phyloP scores from a whole-genome alignment of 331 rosid genomes.

The Pyracantha coccinea region DNA sequence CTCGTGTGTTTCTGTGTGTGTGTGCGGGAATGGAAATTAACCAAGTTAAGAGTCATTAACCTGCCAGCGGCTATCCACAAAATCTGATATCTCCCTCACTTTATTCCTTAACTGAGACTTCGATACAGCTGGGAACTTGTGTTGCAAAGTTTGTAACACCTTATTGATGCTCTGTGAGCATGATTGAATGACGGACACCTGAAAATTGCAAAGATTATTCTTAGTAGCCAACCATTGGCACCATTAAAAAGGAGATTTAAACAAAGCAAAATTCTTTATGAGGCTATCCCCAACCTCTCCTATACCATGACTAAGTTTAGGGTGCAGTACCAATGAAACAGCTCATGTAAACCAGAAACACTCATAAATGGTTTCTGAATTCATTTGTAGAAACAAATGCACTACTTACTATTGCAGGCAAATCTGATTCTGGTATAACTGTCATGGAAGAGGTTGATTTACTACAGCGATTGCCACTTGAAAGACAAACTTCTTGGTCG shows the following conservation, averaged over 20 bases:
- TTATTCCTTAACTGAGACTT: constrained; percentile 64
- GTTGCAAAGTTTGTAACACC: constrained; percentile 62
- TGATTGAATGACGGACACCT: constrained; percentile 77
- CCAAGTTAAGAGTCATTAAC: constrained; percentile 33
- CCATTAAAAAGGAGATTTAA: not conserved
- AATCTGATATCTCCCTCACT: constrained; percentile 75
- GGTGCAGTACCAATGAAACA: not conserved
- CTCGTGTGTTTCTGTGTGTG: too few species aligned
- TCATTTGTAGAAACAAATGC: not conserved
- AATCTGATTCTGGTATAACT: constrained; percentile 43
- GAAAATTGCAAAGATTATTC: constrained; percentile 9
- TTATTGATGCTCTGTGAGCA: constrained; percentile 72
- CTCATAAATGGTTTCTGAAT: not conserved
- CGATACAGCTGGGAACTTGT: constrained; percentile 57
- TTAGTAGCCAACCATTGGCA: constrained; percentile 4
- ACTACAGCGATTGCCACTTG: constrained; percentile 32
- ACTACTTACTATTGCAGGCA: constrained; percentile 62
- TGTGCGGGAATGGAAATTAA: not conserved
- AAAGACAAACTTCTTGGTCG: constrained; percentile 33
- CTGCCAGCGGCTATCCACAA: constrained; percentile 78
- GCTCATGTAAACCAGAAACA: not conserved
- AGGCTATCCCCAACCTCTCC: not conserved
- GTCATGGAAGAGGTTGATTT: constrained; percentile 28
- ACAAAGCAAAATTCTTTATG: not conserved
- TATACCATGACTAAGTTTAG: not conserved